Conservation (phyloP, 768 basidiomycete genomes). For the Daedaleopsis sinensis region DNA sequence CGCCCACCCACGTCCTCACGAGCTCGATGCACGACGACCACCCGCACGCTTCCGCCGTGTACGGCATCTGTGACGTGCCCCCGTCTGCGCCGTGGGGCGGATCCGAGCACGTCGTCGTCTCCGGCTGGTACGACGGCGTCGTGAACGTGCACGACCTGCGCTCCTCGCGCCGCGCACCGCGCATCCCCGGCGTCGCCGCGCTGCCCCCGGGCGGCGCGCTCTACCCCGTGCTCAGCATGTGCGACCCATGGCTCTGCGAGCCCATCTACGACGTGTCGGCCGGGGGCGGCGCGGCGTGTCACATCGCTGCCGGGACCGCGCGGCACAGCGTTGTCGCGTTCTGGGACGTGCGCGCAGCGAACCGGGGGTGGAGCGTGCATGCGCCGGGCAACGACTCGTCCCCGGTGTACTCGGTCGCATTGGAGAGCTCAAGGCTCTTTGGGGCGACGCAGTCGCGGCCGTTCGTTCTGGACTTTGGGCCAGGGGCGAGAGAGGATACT, state of each 20-base stretch:
- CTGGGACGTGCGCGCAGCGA: slow-evolving; percentile 75
- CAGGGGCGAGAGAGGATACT: slow-evolving; percentile 56
- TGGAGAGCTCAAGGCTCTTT: slow-evolving; percentile 80
- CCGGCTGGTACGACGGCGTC: slow-evolving; percentile 82
- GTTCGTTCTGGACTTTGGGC: slow-evolving; percentile 82
- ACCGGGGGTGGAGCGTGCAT: slow-evolving; percentile 74
- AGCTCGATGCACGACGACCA: slow-evolving; percentile 33
- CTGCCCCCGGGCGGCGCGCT: slow-evolving; percentile 37
- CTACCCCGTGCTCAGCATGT: slow-evolving; percentile 59
- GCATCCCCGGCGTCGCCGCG: slow-evolving; percentile 17
- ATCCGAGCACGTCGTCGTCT: slow-evolving; percentile 71
- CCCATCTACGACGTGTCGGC: slow-evolving; percentile 77
- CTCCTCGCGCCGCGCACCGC: slow-evolving; percentile 33
- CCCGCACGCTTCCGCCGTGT: slow-evolving; percentile 58
- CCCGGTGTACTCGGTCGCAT: slow-evolving; percentile 72
- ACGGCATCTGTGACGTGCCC: slow-evolving; percentile 66
- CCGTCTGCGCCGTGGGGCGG: slow-evolving; percentile 67
- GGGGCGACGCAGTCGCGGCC: slow-evolving; percentile 77
- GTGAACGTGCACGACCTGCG: slow-evolving; percentile 80
- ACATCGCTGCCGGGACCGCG: slow-evolving; percentile 77
- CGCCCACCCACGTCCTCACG: slow-evolving; percentile 53
- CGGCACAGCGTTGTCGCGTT: slow-evolving; percentile 78
- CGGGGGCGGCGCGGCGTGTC: slow-evolving; percentile 68
- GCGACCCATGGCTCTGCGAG: slow-evolving; percentile 71
- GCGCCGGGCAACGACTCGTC: slow-evolving; percentile 79